A percentile compares a stretch with the other conserved stretches of the same genome.
phyloP scores from a whole-genome alignment of 139 green algal species.

The Deuterostichococcus epilithicus region DNA sequence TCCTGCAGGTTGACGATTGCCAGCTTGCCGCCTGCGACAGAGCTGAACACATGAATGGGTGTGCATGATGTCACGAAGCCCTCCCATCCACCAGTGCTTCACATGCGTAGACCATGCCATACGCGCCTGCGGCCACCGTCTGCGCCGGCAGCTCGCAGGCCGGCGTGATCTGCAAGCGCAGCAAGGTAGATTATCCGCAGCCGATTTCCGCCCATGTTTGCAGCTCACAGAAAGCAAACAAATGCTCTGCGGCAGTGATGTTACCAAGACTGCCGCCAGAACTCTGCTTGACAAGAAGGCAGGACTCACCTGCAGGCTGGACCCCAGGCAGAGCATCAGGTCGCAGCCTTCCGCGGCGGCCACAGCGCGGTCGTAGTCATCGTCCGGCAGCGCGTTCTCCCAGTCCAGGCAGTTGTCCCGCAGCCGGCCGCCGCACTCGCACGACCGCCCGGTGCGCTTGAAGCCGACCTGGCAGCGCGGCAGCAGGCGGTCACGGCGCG shows the following conservation, averaged over 20 bases:
- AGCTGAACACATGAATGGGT: background rate
- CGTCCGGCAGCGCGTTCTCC: constrained; percentile 79
- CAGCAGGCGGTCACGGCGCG: too few species aligned
- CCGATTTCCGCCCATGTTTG: too few species aligned
- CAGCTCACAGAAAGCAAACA: too few species aligned
- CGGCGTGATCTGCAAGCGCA: constrained; percentile 91
- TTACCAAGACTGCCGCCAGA: too few species aligned
- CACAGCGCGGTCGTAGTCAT: constrained; percentile 54
- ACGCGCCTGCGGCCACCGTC: constrained; percentile 27
- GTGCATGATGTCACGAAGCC: background rate
- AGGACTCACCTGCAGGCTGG: constrained; percentile 86
- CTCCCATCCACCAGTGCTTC: background rate
- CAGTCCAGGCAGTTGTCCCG: constrained; percentile 85
- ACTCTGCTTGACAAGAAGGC: too few species aligned
- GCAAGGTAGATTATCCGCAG: too few species aligned
- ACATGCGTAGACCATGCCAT: background rate
- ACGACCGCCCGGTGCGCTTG: constrained; percentile 74
- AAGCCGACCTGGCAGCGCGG: constrained; percentile 81
- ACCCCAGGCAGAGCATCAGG: constrained; percentile 80
- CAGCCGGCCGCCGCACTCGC: constrained; percentile 64
- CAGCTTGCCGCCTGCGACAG: constrained; percentile 55
- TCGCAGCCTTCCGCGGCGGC: constrained; percentile 60
- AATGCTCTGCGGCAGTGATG: too few species aligned
- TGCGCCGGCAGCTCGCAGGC: constrained; percentile 77
- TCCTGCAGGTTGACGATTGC: constrained; percentile 89